Evolutionary conservation across 495 filamentous ascomycete genomes (phyloP).

Genomic region (Neurospora cerealis): DNA sequence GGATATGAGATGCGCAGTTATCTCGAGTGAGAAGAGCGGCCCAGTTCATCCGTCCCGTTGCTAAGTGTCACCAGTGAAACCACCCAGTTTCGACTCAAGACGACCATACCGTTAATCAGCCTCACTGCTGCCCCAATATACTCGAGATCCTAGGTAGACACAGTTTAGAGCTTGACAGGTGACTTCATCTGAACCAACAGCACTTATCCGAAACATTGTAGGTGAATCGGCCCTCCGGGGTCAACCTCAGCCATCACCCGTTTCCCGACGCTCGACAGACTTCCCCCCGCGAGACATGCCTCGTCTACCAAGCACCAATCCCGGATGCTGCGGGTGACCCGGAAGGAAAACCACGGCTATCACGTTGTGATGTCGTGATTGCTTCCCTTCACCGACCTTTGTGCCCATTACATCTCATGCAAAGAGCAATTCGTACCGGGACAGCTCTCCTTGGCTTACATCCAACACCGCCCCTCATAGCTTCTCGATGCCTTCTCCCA

Average conservation of each 20-base stretch:
- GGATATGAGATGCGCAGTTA: background rate
- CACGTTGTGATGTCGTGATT: background rate
- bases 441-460: background rate
- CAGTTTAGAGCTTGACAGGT: background rate
- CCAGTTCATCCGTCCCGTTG: background rate
- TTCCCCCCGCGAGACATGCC: background rate
- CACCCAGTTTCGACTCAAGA: background rate
- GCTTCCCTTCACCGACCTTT: slow-evolving; percentile 13
- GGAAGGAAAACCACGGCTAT: background rate
- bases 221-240: background rate
- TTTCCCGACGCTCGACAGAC: background rate
- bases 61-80: background rate
- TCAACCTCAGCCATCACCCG: background rate
- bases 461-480: slow-evolving; percentile 2
- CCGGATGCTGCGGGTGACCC: background rate
- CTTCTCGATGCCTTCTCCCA: background rate
- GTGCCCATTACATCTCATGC: slow-evolving; percentile 3
- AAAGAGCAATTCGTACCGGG: background rate
- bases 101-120: background rate
- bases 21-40: background rate
- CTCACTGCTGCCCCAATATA: background rate
- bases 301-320: background rate
- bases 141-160: background rate
- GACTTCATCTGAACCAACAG: background rate
- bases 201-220: background rate